Conservation (phyloP, 805 yeast genomes). For the Spathaspora hagerdaliae region DNA sequence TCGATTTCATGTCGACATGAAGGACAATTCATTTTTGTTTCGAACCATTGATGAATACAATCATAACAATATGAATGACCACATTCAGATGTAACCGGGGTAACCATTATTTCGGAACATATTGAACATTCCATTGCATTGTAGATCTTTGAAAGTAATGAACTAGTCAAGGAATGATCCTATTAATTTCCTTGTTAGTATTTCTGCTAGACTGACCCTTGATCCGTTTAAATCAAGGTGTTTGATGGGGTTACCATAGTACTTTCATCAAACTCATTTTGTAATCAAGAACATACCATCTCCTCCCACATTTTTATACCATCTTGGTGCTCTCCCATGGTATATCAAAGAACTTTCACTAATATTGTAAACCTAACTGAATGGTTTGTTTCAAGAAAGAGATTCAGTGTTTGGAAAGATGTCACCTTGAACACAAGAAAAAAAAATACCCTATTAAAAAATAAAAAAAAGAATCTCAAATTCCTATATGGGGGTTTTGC, state of each 20-base stretch:
- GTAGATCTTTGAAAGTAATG: conserved; percentile 23
- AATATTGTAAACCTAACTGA: no score
- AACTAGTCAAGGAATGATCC: conserved; percentile 18
- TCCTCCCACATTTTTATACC: conserved; percentile 6
- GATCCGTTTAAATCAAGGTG: no score
- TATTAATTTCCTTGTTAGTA: conserved; percentile 1
- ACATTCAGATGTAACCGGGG: conserved; percentile 60
- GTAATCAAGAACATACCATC: conserved; percentile 5
- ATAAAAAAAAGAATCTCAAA: no score
- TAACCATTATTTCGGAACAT: conserved; percentile 66
- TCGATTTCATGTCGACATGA: conserved; percentile 52
- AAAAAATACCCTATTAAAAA: no score
- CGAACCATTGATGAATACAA: conserved; percentile 61
- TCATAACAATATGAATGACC: conserved; percentile 75
- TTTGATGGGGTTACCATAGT: no score
- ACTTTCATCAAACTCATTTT: not conserved
- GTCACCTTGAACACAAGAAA: no score
- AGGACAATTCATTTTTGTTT: conserved; percentile 59
- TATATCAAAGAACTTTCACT: not conserved
- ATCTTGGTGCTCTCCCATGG: not conserved
- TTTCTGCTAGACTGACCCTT: no score
- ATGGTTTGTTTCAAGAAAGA: no score
- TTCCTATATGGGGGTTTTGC: no score
- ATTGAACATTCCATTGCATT: conserved; percentile 51
- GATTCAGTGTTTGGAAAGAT: no score